A percentile compares a stretch with the other conserved stretches of the same genome.
Conservation (phyloP, 2,329 filamentous ascomycete species). For the Aspergillus japonicus region DNA sequence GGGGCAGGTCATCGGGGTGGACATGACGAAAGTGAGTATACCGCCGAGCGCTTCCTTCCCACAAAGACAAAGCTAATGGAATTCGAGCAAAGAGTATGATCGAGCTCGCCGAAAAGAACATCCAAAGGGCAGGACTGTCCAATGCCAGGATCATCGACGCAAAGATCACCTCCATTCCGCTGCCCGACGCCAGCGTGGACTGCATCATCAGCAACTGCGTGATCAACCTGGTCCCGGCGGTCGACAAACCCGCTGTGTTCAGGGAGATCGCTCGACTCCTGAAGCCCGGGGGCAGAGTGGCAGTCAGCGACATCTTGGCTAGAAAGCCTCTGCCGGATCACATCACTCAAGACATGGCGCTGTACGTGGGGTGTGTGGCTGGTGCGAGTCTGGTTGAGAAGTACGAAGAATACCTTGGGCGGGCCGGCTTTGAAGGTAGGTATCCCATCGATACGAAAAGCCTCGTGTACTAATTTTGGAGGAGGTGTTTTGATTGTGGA, state of each 20-base stretch:
- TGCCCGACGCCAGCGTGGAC: constrained; percentile 47
- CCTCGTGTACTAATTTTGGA: not conserved
- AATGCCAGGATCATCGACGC: constrained; percentile 56
- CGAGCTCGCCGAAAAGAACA: constrained; percentile 49
- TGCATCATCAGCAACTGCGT: constrained; percentile 65
- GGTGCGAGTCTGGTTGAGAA: constrained; percentile 55
- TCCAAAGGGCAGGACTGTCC: constrained; percentile 32
- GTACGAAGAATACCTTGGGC: constrained; percentile 53
- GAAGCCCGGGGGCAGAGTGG: constrained; percentile 57
- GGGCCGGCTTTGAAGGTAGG: constrained; percentile 53
- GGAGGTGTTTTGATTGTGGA: constrained; percentile 49
- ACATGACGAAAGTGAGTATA: constrained; percentile 56
- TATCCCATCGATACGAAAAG: not conserved
- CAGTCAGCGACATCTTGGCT: constrained; percentile 60
- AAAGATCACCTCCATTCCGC: constrained; percentile 52
- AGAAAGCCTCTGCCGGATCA: constrained; percentile 49
- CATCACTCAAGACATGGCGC: constrained; percentile 50
- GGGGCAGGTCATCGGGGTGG: constrained; percentile 56
- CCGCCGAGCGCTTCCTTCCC: not conserved
- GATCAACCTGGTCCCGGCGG: constrained; percentile 56
- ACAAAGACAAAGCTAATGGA: constrained; percentile 1
- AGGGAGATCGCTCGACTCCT: constrained; percentile 59
- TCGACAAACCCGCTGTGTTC: constrained; percentile 57
- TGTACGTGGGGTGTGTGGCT: constrained; percentile 62
- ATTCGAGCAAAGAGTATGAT: constrained; percentile 53